Percentiles rank a stretch among this genome's conserved stretches.
These are phyloP conservation scores for Plenodomus lindquistii DNA, from an alignment of 2,329 filamentous ascomycete genomes.

Conservation along the genomic window DNA sequence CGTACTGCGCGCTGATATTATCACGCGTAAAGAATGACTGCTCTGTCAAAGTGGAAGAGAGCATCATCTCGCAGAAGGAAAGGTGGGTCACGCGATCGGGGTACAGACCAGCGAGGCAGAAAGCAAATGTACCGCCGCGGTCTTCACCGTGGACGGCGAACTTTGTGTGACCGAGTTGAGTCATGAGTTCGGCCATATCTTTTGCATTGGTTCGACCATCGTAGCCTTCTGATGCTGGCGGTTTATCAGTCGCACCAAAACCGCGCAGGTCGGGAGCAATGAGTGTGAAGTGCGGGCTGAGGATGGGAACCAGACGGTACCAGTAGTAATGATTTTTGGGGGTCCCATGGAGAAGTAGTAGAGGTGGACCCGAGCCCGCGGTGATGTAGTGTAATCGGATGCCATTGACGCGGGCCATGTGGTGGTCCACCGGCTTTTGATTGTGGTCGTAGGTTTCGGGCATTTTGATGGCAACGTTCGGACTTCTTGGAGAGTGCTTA, in stretches of 20 bases:
- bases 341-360: constrained; percentile 28
- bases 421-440: constrained; percentile 15
- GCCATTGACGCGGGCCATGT: constrained; percentile 24
- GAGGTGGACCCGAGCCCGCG: constrained; percentile 18
- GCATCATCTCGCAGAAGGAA: constrained; percentile 25
- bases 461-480: constrained; percentile 7
- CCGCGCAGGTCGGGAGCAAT: constrained; percentile 45
- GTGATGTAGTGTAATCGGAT: constrained; percentile 28
- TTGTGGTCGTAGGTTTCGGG: constrained; percentile 24
- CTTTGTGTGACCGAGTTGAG: constrained; percentile 66
- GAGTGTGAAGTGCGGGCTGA: constrained; percentile 43
- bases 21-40: constrained; percentile 25
- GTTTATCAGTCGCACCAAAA: constrained; percentile 48
- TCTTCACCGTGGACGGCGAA: constrained; percentile 69
- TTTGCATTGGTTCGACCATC: constrained; percentile 42
- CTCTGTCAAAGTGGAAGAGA: constrained; percentile 18
- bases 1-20: constrained; percentile 24
- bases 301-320: constrained; percentile 41
- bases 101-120: constrained; percentile 23
- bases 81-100: constrained; percentile 19
- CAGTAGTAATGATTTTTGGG: constrained; percentile 39
- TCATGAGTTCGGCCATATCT: constrained; percentile 42
- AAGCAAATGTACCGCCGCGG: constrained; percentile 21
- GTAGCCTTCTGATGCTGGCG: constrained; percentile 43
- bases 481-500: neutral